Evolutionary conservation across 1,284 basidiomycete genomes (phyloP).

Genomic region (Limonomyces culmigenus): DNA sequence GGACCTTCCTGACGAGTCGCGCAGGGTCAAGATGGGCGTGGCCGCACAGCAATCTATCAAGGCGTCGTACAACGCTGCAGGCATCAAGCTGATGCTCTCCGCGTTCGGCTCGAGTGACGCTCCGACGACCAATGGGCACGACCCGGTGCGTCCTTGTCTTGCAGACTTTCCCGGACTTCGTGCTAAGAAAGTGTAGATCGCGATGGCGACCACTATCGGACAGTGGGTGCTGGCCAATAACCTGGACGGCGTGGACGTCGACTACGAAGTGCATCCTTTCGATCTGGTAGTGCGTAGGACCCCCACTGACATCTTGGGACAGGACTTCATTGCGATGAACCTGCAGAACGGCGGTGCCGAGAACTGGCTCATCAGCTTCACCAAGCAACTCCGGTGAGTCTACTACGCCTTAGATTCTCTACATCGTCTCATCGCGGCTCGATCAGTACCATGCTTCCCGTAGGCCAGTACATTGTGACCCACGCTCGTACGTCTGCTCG

Average conservation of each 20-base stretch:
- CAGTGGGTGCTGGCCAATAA: slow-evolving; percentile 29
- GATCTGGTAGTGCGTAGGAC: neutral
- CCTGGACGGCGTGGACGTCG: slow-evolving; percentile 41
- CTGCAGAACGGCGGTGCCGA: slow-evolving; percentile 19
- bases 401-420: too few species aligned
- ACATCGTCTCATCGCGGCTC: too few species aligned
- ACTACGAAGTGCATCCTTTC: slow-evolving; percentile 10
- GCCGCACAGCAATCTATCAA: too few species aligned
- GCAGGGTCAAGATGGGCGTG: too few species aligned
- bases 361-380: slow-evolving; percentile 26
- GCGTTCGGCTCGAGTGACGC: slow-evolving; percentile 9
- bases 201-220: slow-evolving; percentile 28
- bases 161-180: neutral
- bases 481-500: slow-evolving; percentile 17
- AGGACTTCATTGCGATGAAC: slow-evolving; percentile 32
- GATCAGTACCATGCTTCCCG: slow-evolving; percentile 16
- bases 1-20: too few species aligned
- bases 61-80: slow-evolving; percentile 8
- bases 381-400: slow-evolving; percentile 19
- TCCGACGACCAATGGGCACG: slow-evolving; percentile 6
- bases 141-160: slow-evolving; percentile 4
- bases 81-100: slow-evolving; percentile 10
- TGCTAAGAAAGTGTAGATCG: too few species aligned
- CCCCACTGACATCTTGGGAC: neutral
- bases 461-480: slow-evolving; percentile 18